Evolutionary conservation across 345 rosid genomes (phyloP).

Genomic region (Eucalyptus decipiens): DNA sequence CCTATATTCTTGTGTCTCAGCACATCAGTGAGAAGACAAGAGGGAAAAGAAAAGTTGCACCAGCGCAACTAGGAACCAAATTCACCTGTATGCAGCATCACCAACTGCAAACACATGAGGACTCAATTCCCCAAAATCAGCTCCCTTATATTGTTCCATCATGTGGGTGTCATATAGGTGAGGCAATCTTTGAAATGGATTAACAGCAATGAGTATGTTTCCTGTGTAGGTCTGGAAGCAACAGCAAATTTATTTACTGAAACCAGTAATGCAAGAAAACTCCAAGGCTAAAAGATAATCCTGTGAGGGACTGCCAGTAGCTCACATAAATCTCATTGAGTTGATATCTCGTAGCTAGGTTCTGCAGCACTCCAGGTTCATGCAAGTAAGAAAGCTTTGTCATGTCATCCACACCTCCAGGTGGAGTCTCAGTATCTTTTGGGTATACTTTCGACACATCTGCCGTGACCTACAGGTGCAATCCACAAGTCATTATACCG

Average conservation of each 20-base stretch:
- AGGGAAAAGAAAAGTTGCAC: not conserved
- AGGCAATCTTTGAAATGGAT: conserved; percentile 91
- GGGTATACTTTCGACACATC: conserved; percentile 58
- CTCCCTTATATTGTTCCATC: conserved; percentile 93
- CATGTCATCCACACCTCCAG: conserved; percentile 97
- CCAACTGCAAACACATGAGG: conserved; percentile 97
- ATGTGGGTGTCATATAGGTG: conserved; percentile 85
- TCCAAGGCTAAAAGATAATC: not conserved
- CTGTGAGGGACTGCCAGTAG: not conserved
- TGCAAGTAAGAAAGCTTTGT: conserved; percentile 88
- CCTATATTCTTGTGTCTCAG: conserved; percentile 24
- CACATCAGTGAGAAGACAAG: conserved; percentile 8
- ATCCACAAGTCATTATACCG: not conserved
- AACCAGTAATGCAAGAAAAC: not conserved
- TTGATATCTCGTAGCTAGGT: conserved; percentile 71
- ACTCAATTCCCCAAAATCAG: conserved; percentile 73
- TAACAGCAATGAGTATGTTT: conserved; percentile 77
- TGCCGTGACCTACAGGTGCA: conserved; percentile 45
- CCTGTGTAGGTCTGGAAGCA: conserved; percentile 80
- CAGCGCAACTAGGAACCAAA: not conserved
- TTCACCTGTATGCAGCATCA: conserved; percentile 81
- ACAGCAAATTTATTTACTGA: not conserved
- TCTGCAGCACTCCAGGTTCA: conserved; percentile 83
- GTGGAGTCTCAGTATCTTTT: conserved; percentile 73
- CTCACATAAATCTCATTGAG: conserved; percentile 86